These are phyloP conservation scores for Buxus sempervirens DNA, from an alignment of 164 flowering plant species.

Conservation along the genomic window DNA sequence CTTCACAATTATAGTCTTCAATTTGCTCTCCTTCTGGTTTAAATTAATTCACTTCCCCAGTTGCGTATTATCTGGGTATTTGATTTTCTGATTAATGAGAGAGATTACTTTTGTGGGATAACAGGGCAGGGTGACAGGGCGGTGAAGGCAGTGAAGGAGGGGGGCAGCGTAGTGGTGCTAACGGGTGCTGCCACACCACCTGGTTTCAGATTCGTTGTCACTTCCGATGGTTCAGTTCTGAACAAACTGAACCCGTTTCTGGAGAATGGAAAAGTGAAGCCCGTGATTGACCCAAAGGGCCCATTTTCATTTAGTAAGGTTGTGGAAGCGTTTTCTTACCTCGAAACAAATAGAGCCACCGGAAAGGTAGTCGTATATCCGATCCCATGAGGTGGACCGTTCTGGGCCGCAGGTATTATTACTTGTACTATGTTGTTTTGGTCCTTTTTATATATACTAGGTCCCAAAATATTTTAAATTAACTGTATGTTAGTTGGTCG, in stretches of 20 bases:
- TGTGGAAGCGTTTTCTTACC: conserved; percentile 72
- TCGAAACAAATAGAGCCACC: conserved; percentile 63
- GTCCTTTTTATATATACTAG: too few relatives aligned
- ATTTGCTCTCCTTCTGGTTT: too few relatives aligned
- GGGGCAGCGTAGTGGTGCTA: conserved; percentile 80
- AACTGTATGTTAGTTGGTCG: too few relatives aligned
- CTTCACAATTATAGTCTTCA: too few relatives aligned
- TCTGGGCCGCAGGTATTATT: too few relatives aligned
- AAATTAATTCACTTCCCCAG: background rate
- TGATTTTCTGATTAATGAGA: background rate
- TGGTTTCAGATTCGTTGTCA: conserved; percentile 83
- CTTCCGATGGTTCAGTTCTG: conserved; percentile 68
- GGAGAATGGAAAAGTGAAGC: conserved; percentile 83
- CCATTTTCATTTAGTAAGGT: conserved; percentile 70
- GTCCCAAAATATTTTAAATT: too few relatives aligned
- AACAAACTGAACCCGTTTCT: conserved; percentile 73
- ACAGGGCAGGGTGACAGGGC: conserved; percentile 83
- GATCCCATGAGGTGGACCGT: conserved; percentile 45
- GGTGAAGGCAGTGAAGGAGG: conserved; percentile 84
- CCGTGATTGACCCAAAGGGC: conserved; percentile 75
- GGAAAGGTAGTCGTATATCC: conserved; percentile 91
- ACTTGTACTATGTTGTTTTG: too few relatives aligned
- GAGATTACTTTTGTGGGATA: background rate
- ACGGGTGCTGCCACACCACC: conserved; percentile 81
- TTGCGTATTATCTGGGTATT: background rate